These are phyloP conservation scores for Arabidopsis suecica DNA, from an alignment of 345 rosid species.

Conservation along the genomic window DNA sequence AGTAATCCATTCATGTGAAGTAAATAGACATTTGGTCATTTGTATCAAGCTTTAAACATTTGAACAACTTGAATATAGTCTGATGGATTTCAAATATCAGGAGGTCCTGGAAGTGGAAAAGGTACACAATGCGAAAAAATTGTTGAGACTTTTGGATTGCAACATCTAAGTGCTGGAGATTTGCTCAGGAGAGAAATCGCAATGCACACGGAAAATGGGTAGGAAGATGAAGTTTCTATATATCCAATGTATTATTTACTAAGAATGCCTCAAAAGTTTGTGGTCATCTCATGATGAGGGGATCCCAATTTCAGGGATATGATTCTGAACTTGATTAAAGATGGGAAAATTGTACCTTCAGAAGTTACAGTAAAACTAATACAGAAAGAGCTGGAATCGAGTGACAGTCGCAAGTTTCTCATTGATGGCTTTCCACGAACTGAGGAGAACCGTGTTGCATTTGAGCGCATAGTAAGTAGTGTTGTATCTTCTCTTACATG, in stretches of 20 bases:
- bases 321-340: slow-evolving; percentile 70
- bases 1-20: background rate
- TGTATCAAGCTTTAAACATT: background rate
- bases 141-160: slow-evolving; percentile 67
- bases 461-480: slow-evolving; percentile 69
- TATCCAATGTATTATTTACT: background rate
- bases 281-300: slow-evolving; percentile 28
- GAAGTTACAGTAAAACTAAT: slow-evolving; percentile 77
- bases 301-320: slow-evolving; percentile 53
- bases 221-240: slow-evolving; percentile 12
- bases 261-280: background rate
- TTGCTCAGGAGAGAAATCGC: slow-evolving; percentile 70
- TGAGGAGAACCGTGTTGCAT: slow-evolving; percentile 82
- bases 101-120: slow-evolving; percentile 92
- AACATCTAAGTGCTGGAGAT: slow-evolving; percentile 83
- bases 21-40: background rate
- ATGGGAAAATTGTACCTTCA: slow-evolving; percentile 89
- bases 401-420: slow-evolving; percentile 62
- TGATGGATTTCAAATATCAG: slow-evolving; percentile 36
- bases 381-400: slow-evolving; percentile 67
- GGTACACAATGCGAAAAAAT: slow-evolving; percentile 84
- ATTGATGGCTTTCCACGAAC: slow-evolving; percentile 91
- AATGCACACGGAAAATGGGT: slow-evolving; percentile 72
- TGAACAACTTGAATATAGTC: background rate
- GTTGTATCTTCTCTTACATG: background rate